Evolutionary conservation across 2,329 filamentous ascomycete genomes (phyloP), one percentile per base, ranked within the genome.

Genomic region (Fusarium sp.): DNA sequence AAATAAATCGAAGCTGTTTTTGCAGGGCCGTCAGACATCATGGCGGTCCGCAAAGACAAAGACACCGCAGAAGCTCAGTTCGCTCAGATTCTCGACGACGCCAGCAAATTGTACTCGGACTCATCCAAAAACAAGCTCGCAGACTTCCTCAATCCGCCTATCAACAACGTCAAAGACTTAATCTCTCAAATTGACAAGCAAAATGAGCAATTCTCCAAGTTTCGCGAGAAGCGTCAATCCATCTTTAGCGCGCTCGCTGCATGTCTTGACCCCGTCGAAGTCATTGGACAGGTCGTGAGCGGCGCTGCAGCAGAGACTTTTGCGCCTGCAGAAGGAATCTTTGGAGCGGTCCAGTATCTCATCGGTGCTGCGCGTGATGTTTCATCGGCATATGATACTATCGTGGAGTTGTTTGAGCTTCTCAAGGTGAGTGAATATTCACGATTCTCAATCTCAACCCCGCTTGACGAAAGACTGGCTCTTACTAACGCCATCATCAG

Each of bases 311-410:
- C 75, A 13, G 78, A 80, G 8, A 76, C 75, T 5, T 84, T 84
- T 60, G 74, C 81, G 3, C 81, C 83, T 0, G 77, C 79, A 4
- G 75, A 80, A 46, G 73, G 75, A 30, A 80, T 83, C 51, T 84
- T 82, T 62, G 75, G 79, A 9, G 82, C 82, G 9, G 80, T 82
- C 3, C 70, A 78, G 15, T 81, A 82, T 55, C 73, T 85, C 10
- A 76, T 85, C 18, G 77, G 77, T 34, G 81, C 82, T 10, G 83
- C 82, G 3, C 78, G 79, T 20, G 79, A 83, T 50, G 83, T 84
- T 16, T 83, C 81, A 1, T 71, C 78, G 1, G 77, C 77, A 9
- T 84, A 85, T 47, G 81, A 85, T 67, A 77, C 78, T 8, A 84
- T 85, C 8, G 67, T 81, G 4, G 81, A 82, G 46, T 69, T 85